Evolutionary conservation across 2,329 filamentous ascomycete species (phyloP).

Genomic region (Cercospora berteroae): DNA sequence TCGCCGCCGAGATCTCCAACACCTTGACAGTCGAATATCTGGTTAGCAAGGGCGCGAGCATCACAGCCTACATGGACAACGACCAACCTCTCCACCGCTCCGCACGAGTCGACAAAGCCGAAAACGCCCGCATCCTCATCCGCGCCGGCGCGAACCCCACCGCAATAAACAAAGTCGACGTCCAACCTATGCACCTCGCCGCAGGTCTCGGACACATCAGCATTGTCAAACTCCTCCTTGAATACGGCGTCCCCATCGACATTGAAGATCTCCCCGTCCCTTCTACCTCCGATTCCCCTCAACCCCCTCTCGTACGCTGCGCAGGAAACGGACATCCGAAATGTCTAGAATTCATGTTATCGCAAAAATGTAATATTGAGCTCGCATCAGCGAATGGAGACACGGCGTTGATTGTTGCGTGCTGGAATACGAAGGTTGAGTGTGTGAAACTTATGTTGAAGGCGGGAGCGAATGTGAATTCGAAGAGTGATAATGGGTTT

Average conservation of each 20-base stretch:
- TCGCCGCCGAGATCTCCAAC: neutral
- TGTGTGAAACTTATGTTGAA: neutral
- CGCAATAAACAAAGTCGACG: neutral
- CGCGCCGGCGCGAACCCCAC: neutral
- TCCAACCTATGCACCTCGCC: neutral
- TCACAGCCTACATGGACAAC: neutral
- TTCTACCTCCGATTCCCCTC: neutral
- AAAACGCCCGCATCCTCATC: neutral
- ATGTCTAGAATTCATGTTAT: neutral
- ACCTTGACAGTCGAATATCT: neutral
- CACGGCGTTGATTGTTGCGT: neutral
- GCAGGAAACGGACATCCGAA: neutral
- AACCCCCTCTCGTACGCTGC: neutral
- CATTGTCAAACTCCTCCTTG: neutral
- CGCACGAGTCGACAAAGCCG: neutral
- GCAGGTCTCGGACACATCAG: neutral
- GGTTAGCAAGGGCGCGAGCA: neutral
- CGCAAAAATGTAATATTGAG: neutral
- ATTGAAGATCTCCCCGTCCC: neutral
- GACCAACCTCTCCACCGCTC: neutral
- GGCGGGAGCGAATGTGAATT: neutral
- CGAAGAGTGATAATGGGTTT: neutral
- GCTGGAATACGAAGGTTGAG: neutral
- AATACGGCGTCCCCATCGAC: neutral
- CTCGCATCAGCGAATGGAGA: neutral